These are phyloP conservation scores for Erysimum cheiranthoides DNA, from an alignment of 345 rosid genomes.

Conservation along the genomic window DNA sequence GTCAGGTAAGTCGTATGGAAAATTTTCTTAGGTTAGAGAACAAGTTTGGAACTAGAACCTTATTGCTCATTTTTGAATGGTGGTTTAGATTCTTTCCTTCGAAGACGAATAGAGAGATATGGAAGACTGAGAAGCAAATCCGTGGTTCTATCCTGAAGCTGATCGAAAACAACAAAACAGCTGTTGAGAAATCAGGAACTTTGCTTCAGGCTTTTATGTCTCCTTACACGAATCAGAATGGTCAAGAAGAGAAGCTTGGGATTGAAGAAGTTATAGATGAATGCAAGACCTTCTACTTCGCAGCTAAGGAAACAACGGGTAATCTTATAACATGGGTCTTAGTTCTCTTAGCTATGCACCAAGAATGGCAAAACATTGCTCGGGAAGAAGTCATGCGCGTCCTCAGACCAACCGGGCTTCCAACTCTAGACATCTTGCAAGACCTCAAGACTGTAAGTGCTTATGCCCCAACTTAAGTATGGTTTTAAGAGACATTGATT, in stretches of 20 bases:
- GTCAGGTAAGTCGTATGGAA: constrained; percentile 57
- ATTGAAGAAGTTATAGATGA: constrained; percentile 81
- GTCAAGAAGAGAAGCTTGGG: constrained; percentile 61
- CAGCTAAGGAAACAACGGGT: constrained; percentile 86
- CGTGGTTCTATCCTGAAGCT: constrained; percentile 60
- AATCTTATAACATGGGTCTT: constrained; percentile 73
- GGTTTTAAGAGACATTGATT: not conserved
- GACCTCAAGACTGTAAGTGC: constrained; percentile 72
- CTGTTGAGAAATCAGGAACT: constrained; percentile 51
- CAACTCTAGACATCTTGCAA: constrained; percentile 51
- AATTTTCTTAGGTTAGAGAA: not conserved
- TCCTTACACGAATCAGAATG: constrained; percentile 56
- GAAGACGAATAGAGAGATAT: constrained; percentile 73
- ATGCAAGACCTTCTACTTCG: constrained; percentile 88
- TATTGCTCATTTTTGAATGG: constrained; percentile 1
- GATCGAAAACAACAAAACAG: constrained; percentile 49
- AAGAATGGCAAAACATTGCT: constrained; percentile 80
- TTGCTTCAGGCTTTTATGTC: constrained; percentile 65
- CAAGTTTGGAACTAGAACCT: constrained; percentile 1
- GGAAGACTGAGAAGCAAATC: constrained; percentile 73
- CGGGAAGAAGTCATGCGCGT: constrained; percentile 67
- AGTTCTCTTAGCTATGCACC: constrained; percentile 69
- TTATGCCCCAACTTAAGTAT: not conserved
- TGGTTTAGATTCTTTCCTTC: constrained; percentile 72
- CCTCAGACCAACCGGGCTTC: constrained; percentile 47